A percentile compares a stretch with the other conserved stretches of the same genome.
Conservation (phyloP, 768 basidiomycete genomes). For the Fistulinella prunicolor region DNA sequence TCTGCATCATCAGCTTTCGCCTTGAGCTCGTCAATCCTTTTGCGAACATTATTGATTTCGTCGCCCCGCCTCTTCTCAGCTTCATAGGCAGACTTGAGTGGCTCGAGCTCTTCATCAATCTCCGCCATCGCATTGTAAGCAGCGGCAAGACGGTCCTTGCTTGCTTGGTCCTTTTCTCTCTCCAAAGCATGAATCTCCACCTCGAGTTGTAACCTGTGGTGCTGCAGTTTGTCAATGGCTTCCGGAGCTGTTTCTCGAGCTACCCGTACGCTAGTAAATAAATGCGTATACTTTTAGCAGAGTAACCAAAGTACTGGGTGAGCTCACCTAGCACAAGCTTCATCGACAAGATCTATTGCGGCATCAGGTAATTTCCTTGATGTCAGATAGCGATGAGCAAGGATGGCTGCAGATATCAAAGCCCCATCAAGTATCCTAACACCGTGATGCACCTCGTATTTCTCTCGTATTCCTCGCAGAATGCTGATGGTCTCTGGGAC, state of each 20-base stretch:
- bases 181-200: conserved; percentile 94
- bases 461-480: conserved; percentile 89
- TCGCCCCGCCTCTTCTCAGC: conserved; percentile 80
- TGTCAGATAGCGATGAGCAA: conserved; percentile 92
- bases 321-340: conserved; percentile 80
- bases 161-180: conserved; percentile 86
- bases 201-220: conserved; percentile 85
- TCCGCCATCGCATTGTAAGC: conserved; percentile 80
- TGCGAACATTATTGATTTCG: conserved; percentile 70
- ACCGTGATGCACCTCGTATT: conserved; percentile 91
- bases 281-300: background rate
- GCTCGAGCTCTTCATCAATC: conserved; percentile 80
- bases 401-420: conserved; percentile 82
- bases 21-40: conserved; percentile 86
- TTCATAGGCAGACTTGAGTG: conserved; percentile 83
- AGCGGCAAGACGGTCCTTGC: conserved; percentile 72
- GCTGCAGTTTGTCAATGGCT: conserved; percentile 86
- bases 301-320: background rate
- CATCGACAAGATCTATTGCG: conserved; percentile 90
- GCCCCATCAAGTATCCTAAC: conserved; percentile 87
- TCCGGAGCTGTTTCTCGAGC: conserved; percentile 94
- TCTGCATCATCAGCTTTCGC: conserved; percentile 94
- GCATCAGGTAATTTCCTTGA: conserved; percentile 76
- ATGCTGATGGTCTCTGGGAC: conserved; percentile 92
- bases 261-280: conserved; percentile 66